These are phyloP conservation scores for Bremia lactucae DNA, from an alignment of 352 stramenopile species.

Conservation along the genomic window DNA sequence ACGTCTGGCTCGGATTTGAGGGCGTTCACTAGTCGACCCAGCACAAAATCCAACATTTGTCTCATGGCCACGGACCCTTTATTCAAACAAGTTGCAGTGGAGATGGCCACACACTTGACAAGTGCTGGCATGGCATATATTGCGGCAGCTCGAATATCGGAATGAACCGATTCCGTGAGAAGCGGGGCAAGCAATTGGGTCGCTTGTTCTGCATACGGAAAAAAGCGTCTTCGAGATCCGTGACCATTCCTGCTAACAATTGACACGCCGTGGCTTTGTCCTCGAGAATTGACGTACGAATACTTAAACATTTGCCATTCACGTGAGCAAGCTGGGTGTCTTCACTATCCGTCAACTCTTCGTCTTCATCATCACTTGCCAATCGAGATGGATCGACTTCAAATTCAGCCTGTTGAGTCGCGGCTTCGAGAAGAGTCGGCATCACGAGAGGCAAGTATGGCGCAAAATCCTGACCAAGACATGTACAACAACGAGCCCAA, in stretches of 20 bases:
- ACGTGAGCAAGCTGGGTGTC: constrained; percentile 79
- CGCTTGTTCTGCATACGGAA: constrained; percentile 79
- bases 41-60: constrained; percentile 78
- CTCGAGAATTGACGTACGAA: constrained; percentile 71
- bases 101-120: constrained; percentile 58
- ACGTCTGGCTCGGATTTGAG: constrained; percentile 74
- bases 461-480: constrained; percentile 68
- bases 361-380: constrained; percentile 44
- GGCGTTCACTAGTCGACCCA: constrained; percentile 64
- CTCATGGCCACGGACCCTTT: constrained; percentile 43
- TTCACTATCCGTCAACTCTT: constrained; percentile 48
- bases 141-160: constrained; percentile 66
- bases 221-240: constrained; percentile 78
- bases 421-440: constrained; percentile 66
- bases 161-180: constrained; percentile 77
- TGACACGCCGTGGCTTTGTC: constrained; percentile 80
- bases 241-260: constrained; percentile 64
- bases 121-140: constrained; percentile 74
- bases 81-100: constrained; percentile 23
- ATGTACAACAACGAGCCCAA: constrained; percentile 67
- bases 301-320: constrained; percentile 74
- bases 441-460: constrained; percentile 72
- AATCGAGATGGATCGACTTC: constrained; percentile 58
- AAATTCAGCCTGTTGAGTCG: constrained; percentile 75
- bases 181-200: constrained; percentile 72